Evolutionary conservation across 257 asterid species (phyloP), one percentile per base, ranked within the genome.

Genomic region (Scutellaria minor): DNA sequence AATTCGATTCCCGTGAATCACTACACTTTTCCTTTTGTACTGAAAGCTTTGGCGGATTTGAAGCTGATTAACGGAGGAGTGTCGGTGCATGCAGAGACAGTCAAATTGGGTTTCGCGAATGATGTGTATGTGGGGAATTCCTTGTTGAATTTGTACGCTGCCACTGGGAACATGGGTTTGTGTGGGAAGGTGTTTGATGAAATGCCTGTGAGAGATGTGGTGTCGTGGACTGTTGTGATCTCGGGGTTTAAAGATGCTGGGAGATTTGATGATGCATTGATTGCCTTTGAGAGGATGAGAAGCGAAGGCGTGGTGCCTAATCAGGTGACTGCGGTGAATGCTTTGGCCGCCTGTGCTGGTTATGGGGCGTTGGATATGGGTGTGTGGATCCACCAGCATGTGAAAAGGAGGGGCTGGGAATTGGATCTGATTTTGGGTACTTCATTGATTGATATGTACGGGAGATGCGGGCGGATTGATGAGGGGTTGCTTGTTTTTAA

Each of bases 341-440:
- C 85, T 24, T 78, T 92, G 81, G 79, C 90, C 9, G 92, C 88
- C 9, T 92, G 96, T 68, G 93, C 90, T 3, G 82, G 82, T 45
- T 10, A 12, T 6, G 90, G 89, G 66, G 92, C 81, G 0, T 65
- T 86, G 62, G 86, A 88, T 18, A 69, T 72, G 66, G 96, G 96
- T 6, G 64, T 75, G 52, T 88, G 91, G 90, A 72, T 88, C 35
- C 88, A 88, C 13, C 85, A 86, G 20, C 75, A 51, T 54, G 81
- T 89, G 75, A 83, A 66, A 73, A 75, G 50, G 60, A 80, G 64
- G 8, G 77, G 77, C 5, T 89, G 96, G 96, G 79, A 77, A 7
- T 14, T 92, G 80, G 97, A 92, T 76, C 87, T 84, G 70, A 85
- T 86, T 71, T 77, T 92, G 74, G 97, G 96, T 4, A 92, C 93